A percentile compares a stretch with the other conserved stretches of the same genome.
phyloP scores from a whole-genome alignment of 2,329 filamentous ascomycete species.

The Chrysoporthe cubensis region DNA sequence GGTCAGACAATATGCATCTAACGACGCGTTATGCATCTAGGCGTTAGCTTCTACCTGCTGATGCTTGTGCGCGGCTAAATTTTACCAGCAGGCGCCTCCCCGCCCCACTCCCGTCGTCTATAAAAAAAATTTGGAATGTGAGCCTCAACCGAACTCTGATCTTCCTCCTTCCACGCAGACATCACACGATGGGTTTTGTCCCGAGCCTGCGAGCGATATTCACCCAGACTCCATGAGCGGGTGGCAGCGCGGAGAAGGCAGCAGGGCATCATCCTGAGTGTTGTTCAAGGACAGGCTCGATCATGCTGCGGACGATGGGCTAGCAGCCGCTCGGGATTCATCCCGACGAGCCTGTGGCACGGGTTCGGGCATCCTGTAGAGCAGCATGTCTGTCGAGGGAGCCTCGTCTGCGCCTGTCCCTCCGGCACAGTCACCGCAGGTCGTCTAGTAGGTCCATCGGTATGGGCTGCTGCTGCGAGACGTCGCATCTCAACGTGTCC shows the following conservation, averaged over 20 bases:
- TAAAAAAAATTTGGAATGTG: constrained; percentile 7
- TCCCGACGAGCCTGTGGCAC: too few species aligned
- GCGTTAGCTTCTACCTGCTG: not conserved
- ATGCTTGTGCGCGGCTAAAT: constrained; percentile 1
- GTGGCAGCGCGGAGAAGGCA: not conserved
- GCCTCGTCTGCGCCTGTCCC: too few species aligned
- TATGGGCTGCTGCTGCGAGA: too few species aligned
- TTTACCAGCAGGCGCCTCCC: not conserved
- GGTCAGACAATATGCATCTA: not conserved
- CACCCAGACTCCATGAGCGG: not conserved
- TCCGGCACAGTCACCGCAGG: too few species aligned
- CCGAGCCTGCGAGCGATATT: not conserved
- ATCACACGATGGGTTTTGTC: not conserved
- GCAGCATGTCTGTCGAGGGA: too few species aligned
- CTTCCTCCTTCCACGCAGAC: not conserved
- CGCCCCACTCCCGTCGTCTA: constrained; percentile 1
- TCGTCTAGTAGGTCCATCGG: too few species aligned
- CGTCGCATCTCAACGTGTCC: too few species aligned
- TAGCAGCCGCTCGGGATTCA: too few species aligned
- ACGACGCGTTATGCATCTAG: not conserved
- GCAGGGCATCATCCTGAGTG: not conserved
- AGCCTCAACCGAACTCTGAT: not conserved
- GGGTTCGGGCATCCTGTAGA: too few species aligned
- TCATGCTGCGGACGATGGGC: too few species aligned
- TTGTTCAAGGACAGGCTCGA: not conserved